Conservation (phyloP, 768 basidiomycete species). For the Russula brevipes region DNA sequence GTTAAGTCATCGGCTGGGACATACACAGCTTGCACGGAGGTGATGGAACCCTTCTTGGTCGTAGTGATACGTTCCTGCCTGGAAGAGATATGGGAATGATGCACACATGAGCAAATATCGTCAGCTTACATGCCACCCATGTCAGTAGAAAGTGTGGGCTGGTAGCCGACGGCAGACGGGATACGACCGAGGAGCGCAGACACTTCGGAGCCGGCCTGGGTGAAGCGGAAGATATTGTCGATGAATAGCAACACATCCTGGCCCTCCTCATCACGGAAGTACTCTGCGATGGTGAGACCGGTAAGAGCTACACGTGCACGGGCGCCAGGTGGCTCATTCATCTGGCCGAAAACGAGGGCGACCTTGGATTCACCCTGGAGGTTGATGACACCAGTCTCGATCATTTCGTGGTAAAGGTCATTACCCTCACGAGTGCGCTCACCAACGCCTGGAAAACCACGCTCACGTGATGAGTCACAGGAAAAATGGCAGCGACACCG, state of each 20-base stretch:
- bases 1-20: constrained; percentile 99
- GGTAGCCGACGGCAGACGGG: constrained; percentile 99
- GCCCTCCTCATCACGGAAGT: constrained; percentile 99
- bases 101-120: constrained; percentile 13
- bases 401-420: constrained; percentile 99
- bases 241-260: constrained; percentile 99
- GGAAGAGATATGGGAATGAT: constrained; percentile 6
- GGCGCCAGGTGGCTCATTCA: constrained; percentile 99
- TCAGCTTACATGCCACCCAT: constrained; percentile 95
- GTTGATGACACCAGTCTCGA: constrained; percentile 99
- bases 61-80: constrained; percentile 99
- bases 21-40: constrained; percentile 99
- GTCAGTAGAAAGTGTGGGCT: constrained; percentile 98
- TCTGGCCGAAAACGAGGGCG: constrained; percentile 99
- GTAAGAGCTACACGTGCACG: constrained; percentile 99
- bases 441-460: constrained; percentile 72
- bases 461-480: constrained; percentile 2
- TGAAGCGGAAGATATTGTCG: constrained; percentile 99
- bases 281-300: constrained; percentile 98
- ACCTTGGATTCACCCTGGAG: constrained; percentile 99
- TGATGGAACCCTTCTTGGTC: constrained; percentile 99
- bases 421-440: constrained; percentile 99
- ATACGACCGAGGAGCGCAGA: constrained; percentile 99
- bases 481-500: neutral
- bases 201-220: constrained; percentile 99